phyloP scores from a whole-genome alignment of 2,329 filamentous ascomycete genomes.

The Colletotrichum spinosum region DNA sequence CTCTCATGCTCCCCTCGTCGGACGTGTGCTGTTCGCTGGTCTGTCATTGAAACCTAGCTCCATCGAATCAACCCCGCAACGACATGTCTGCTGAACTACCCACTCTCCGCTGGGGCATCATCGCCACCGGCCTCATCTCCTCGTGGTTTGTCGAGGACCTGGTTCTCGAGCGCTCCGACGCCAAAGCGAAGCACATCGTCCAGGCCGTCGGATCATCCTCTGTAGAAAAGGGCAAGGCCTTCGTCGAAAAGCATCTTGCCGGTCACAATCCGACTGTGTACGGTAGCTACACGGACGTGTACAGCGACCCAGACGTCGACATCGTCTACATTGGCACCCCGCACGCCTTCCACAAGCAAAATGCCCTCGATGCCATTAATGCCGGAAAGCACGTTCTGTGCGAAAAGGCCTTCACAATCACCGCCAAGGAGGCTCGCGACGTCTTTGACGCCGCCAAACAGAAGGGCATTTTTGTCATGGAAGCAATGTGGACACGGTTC shows the following conservation, averaged over 20 bases:
- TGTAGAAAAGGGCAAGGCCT: slow-evolving; percentile 50
- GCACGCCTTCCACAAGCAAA: slow-evolving; percentile 56
- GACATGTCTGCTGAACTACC: slow-evolving; percentile 19
- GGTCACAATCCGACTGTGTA: slow-evolving; percentile 48
- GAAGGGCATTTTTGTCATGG: slow-evolving; percentile 57
- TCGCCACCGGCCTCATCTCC: slow-evolving; percentile 38
- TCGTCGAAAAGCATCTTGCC: slow-evolving; percentile 48
- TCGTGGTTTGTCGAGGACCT: slow-evolving; percentile 55
- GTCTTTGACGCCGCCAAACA: slow-evolving; percentile 53
- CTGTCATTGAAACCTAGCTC: neutral
- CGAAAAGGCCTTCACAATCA: slow-evolving; percentile 59
- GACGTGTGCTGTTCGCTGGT: too few species aligned
- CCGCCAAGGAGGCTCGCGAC: slow-evolving; percentile 52
- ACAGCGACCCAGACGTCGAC: slow-evolving; percentile 54
- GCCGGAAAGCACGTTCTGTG: slow-evolving; percentile 58
- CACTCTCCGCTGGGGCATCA: slow-evolving; percentile 50
- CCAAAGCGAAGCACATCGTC: slow-evolving; percentile 53
- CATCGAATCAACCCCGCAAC: neutral
- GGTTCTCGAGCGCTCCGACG: slow-evolving; percentile 47
- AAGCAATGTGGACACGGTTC: slow-evolving; percentile 60
- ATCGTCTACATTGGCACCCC: slow-evolving; percentile 60
- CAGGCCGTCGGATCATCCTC: slow-evolving; percentile 56
- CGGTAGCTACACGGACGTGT: slow-evolving; percentile 53
- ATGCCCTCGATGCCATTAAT: slow-evolving; percentile 56
- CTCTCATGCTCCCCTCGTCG: too few species aligned